Base-by-base conservation (phyloP, 208 protist genomes). In the Wallacemonas rigidus region DNA sequence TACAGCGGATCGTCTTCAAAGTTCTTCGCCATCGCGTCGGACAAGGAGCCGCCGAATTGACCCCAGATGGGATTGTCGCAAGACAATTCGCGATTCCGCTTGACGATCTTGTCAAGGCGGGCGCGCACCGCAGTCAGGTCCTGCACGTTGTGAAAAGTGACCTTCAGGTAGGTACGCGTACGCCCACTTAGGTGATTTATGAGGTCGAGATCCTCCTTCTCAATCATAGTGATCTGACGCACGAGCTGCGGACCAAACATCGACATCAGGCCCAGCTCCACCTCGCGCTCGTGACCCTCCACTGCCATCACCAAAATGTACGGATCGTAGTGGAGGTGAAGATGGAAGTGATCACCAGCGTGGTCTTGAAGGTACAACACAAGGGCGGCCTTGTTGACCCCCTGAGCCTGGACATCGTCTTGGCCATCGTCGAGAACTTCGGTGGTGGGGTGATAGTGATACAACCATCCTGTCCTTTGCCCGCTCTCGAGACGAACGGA, bases 111-210 rank as follows among this genome's bases (percentile, higher is more conserved):
- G 44, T 93, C 85, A 26, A 99, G 63, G 0, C 81, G 67, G 35
- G 85, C 78, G 17, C 98, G 89, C 62, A 99, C 92, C 8, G 69
- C 68, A 15, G 97, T 86, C 6, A 99, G 85, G 57, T 99, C 90
- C 26, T 93, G 77, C 60, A 98, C 91, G 71, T 98, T 99, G 41
- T 71, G 60, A 80, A 99, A 99, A 2, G 65, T 70, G 9, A 99
- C 79, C 76, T 99, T 99, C 3, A 99, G 54, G 73, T 95, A 98
- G 14, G 84, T 64, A 12, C 89, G 88, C 70, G 90, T 93, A 3
- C 98, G 72, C 0, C 98, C 98, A 48, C 96, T 93, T 15, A 99
- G 82, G 81, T 99, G 98, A 74, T 99, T 99, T 9, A 89, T 73
- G 38, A 99, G 74, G 69, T 98, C 97, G 0, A 99, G 77, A 71